Evolutionary conservation across 495 filamentous ascomycete genomes (phyloP).

Genomic region (Penicillium silybi): DNA sequence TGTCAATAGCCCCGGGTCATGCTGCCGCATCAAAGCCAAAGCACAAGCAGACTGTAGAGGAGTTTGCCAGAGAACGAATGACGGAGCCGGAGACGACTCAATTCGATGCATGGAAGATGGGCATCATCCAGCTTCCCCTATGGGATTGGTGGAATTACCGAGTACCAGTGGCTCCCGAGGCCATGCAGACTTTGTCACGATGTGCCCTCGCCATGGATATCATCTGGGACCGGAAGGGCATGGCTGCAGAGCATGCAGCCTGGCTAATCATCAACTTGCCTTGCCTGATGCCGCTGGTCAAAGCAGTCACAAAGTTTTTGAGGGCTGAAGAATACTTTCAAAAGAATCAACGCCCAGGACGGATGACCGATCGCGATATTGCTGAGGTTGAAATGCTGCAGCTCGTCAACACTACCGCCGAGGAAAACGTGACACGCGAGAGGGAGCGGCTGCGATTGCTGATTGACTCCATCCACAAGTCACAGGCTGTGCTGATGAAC

Average conservation of each 20-base stretch:
- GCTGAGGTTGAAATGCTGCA: conserved; percentile 23
- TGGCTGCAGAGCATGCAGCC: conserved; percentile 25
- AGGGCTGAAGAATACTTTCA: conserved; percentile 14
- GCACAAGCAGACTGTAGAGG: conserved; percentile 11
- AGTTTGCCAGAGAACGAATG: conserved; percentile 21
- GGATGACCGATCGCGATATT: conserved; percentile 15
- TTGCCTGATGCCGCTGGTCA: conserved; percentile 17
- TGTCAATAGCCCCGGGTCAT: conserved; percentile 15
- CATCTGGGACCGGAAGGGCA: conserved; percentile 20
- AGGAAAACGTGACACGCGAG: conserved; percentile 22
- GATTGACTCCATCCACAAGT: conserved; percentile 12
- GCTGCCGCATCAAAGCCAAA: conserved; percentile 7
- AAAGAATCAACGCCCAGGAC: neutral
- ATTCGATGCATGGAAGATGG: conserved; percentile 24
- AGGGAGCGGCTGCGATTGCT: conserved; percentile 14
- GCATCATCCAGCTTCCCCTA: conserved; percentile 2
- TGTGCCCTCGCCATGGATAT: conserved; percentile 31
- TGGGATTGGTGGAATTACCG: conserved; percentile 23
- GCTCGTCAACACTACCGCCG: conserved; percentile 13
- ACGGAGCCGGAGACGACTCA: conserved; percentile 6
- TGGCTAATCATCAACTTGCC: conserved; percentile 23
- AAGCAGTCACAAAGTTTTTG: conserved; percentile 20
- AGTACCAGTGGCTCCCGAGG: conserved; percentile 8
- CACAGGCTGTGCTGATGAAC: conserved; percentile 9
- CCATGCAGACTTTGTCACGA: conserved; percentile 18